phyloP scores from a whole-genome alignment of 768 basidiomycete genomes.

The Imleria badia region DNA sequence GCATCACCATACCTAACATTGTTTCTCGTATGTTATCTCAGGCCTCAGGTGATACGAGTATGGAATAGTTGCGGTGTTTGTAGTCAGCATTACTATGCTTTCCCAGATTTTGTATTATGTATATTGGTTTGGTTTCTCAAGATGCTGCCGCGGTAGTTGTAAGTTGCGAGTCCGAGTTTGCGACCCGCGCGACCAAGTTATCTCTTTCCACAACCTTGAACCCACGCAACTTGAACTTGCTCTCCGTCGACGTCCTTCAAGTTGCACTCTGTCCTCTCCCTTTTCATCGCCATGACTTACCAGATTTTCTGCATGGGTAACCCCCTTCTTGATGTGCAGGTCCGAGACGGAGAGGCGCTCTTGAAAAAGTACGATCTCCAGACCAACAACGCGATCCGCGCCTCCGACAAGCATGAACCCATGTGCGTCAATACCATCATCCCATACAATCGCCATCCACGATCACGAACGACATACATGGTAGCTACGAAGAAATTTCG shows the following conservation, averaged over 20 bases:
- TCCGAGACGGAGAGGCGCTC: slow-evolving; percentile 78
- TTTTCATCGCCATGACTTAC: slow-evolving; percentile 48
- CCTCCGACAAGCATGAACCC: slow-evolving; percentile 81
- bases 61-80: background rate
- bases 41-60: slow-evolving; percentile 1
- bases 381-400: slow-evolving; percentile 94
- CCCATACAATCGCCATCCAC: background rate
- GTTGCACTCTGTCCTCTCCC: background rate
- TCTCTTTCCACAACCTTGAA: slow-evolving; percentile 8
- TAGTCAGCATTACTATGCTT: background rate
- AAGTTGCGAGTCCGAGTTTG: background rate
- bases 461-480: background rate
- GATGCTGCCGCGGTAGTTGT: background rate
- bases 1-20: slow-evolving; percentile 18
- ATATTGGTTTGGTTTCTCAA: background rate
- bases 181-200: background rate
- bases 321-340: slow-evolving; percentile 96
- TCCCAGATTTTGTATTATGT: background rate
- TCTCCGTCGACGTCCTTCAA: slow-evolving; percentile 17
- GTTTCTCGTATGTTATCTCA: slow-evolving; percentile 24
- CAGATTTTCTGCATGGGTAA: slow-evolving; percentile 90
- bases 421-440: slow-evolving; percentile 49
- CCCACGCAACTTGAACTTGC: background rate
- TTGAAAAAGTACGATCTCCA: slow-evolving; percentile 89
- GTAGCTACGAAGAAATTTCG: slow-evolving; percentile 87